A percentile compares a stretch with the other conserved stretches of the same genome.
Evolutionary conservation across 495 filamentous ascomycete genomes (phyloP).

Genomic region (Melanomma pulvis-pyrius): DNA sequence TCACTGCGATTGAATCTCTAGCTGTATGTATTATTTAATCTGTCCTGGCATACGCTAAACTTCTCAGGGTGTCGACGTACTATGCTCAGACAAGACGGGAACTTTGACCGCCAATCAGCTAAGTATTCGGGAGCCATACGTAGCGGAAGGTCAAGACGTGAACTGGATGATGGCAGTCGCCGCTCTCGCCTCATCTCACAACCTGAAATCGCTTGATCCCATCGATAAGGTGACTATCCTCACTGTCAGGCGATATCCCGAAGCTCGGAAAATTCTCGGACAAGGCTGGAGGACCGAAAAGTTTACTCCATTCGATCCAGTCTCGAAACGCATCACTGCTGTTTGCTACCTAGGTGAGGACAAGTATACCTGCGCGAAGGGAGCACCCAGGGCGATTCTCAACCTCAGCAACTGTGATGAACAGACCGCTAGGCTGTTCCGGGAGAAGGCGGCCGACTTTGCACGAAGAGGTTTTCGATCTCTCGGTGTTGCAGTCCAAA

Average conservation of each 20-base stretch:
- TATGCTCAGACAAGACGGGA: slow-evolving; percentile 74
- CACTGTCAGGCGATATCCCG: slow-evolving; percentile 73
- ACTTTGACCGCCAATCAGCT: slow-evolving; percentile 75
- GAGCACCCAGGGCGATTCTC: slow-evolving; percentile 74
- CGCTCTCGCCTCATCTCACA: slow-evolving; percentile 74
- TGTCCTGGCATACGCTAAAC: too few species aligned
- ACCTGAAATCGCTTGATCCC: slow-evolving; percentile 74
- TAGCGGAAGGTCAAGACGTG: slow-evolving; percentile 73
- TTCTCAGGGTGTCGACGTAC: slow-evolving; percentile 65
- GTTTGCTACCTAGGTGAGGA: slow-evolving; percentile 68
- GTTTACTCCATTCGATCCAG: slow-evolving; percentile 77
- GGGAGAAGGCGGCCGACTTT: slow-evolving; percentile 71
- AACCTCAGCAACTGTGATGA: slow-evolving; percentile 65
- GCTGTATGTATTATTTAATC: slow-evolving; percentile 46
- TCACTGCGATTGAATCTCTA: slow-evolving; percentile 75
- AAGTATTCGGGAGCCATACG: slow-evolving; percentile 73
- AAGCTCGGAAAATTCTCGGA: slow-evolving; percentile 68
- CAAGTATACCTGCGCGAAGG: slow-evolving; percentile 70
- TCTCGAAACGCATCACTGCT: slow-evolving; percentile 76
- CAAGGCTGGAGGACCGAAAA: slow-evolving; percentile 74
- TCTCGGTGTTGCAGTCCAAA: slow-evolving; percentile 67
- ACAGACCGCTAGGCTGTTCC: slow-evolving; percentile 66
- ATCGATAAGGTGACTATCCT: slow-evolving; percentile 78
- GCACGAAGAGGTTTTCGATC: slow-evolving; percentile 81
- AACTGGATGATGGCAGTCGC: slow-evolving; percentile 82